Base-by-base conservation (phyloP, 1,139 yeast genomes). In the Pichia sp. region DNA sequence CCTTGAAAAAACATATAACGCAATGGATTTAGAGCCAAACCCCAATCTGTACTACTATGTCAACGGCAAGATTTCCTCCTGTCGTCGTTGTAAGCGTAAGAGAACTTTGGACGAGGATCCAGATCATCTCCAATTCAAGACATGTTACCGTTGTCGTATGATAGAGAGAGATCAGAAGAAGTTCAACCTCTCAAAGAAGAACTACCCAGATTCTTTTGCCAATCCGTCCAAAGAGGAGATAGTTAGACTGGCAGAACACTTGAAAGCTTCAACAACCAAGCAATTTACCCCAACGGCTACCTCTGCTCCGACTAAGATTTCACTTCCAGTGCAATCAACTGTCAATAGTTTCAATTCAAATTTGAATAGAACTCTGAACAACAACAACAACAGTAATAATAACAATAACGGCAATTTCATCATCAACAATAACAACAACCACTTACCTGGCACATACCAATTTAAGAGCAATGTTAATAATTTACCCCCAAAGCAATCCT, bases 1-100 rank as follows among this genome's bases (percentile, higher is more conserved):
- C n/a, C n/a, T n/a, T n/a, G n/a, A n/a, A n/a, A n/a, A n/a, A n/a
- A n/a, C n/a, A n/a, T n/a, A n/a, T n/a, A n/a, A n/a, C n/a, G n/a
- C n/a, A n/a, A n/a, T n/a, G n/a, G n/a, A n/a, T n/a, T n/a, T n/a
- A n/a, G n/a, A n/a, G n/a, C n/a, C n/a, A n/a, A 23, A 11, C 14
- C 5, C 27, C 5, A 48, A 46, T 16, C 33, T 33, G n/a, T 53
- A 48, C 32, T 49, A 51, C 32, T 51, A 48, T 31, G 45, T 49
- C 24, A 47, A 52, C 32, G 58, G 58, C 19, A 52, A 52, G 34
- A 53, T 56, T 12, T 48, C 55, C 10, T 51, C 58, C 1, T 73
- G 79, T 50, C 76, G 79, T 55, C 70, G 79, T 48, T 73, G 79
- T 58, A 73, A 73, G 50, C 59, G 77, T 42, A 68, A 69, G 65